A percentile compares a stretch with the other conserved stretches of the same genome.
Conservation (phyloP, 805 yeast genomes). For the Candida awuae region DNA sequence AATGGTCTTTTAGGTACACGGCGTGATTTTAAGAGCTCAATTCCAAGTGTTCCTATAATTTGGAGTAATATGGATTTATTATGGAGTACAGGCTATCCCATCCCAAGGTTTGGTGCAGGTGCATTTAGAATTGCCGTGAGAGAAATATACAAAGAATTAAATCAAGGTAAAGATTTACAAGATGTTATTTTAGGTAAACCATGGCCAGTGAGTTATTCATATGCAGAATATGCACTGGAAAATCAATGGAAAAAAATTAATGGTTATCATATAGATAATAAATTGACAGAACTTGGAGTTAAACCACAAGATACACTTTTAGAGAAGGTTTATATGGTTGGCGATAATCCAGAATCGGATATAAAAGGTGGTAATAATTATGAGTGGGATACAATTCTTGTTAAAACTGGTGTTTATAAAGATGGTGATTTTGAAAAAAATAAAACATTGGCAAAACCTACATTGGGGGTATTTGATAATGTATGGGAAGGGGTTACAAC, state of each 20-base stretch:
- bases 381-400: slow-evolving; percentile 85
- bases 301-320: slow-evolving; percentile 35
- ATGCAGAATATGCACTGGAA: slow-evolving; percentile 54
- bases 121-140: slow-evolving; percentile 65
- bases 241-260: slow-evolving; percentile 18
- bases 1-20: slow-evolving; percentile 60
- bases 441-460: slow-evolving; percentile 32
- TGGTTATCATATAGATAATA: slow-evolving; percentile 3
- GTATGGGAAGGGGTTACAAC: slow-evolving; percentile 38
- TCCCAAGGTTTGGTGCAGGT: slow-evolving; percentile 88
- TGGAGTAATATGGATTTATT: slow-evolving; percentile 78
- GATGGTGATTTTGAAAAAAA: slow-evolving; percentile 42
- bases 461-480: slow-evolving; percentile 41
- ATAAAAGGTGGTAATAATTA: slow-evolving; percentile 79
- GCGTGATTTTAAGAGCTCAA: slow-evolving; percentile 28
- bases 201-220: slow-evolving; percentile 65
- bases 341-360: slow-evolving; percentile 93
- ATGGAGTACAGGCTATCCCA: slow-evolving; percentile 76
- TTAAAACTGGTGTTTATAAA: slow-evolving; percentile 79
- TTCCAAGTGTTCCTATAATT: slow-evolving; percentile 62
- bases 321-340: slow-evolving; percentile 80
- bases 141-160: slow-evolving; percentile 38
- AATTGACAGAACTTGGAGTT: slow-evolving; percentile 31
- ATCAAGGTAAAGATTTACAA: slow-evolving; percentile 37
- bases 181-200: slow-evolving; percentile 76